These are phyloP conservation scores for Pestalotiopsis sp. DNA, from an alignment of 2,329 filamentous ascomycete genomes.

Conservation along the genomic window DNA sequence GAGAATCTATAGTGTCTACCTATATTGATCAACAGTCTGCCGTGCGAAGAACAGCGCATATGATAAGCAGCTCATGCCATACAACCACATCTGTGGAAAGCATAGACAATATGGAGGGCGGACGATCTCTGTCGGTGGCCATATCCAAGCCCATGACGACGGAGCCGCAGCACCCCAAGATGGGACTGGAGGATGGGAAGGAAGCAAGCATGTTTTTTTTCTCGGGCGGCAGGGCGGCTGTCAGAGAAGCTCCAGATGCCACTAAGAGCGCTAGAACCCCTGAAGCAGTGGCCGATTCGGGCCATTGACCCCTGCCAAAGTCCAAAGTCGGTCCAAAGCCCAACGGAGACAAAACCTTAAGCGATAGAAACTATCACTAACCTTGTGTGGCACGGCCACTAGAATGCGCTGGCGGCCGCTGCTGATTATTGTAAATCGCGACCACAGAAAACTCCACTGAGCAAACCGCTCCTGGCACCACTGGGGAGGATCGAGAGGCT, in stretches of 20 bases:
- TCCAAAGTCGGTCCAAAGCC: background rate
- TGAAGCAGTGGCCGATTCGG: background rate
- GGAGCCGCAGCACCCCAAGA: background rate
- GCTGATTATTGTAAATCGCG: background rate
- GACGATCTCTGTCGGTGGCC: background rate
- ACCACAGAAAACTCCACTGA: background rate
- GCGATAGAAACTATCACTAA: background rate
- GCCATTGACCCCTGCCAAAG: background rate
- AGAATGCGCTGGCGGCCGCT: background rate
- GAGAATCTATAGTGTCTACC: too few species aligned
- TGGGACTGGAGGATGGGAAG: background rate
- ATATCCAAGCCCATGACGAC: background rate
- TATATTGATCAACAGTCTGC: too few species aligned
- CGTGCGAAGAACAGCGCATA: background rate
- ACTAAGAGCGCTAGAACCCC: background rate
- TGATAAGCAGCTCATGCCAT: too few species aligned
- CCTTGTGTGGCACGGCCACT: background rate
- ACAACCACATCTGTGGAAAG: too few species aligned
- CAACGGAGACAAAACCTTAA: background rate
- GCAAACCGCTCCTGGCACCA: background rate
- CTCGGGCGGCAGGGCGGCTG: background rate
- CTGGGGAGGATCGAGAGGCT: background rate
- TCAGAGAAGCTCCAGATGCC: background rate
- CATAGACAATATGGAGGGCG: too few species aligned
- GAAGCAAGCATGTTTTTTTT: background rate